Evolutionary conservation across 1,284 basidiomycete genomes (phyloP).

Genomic region (Trichosporon sp.): DNA sequence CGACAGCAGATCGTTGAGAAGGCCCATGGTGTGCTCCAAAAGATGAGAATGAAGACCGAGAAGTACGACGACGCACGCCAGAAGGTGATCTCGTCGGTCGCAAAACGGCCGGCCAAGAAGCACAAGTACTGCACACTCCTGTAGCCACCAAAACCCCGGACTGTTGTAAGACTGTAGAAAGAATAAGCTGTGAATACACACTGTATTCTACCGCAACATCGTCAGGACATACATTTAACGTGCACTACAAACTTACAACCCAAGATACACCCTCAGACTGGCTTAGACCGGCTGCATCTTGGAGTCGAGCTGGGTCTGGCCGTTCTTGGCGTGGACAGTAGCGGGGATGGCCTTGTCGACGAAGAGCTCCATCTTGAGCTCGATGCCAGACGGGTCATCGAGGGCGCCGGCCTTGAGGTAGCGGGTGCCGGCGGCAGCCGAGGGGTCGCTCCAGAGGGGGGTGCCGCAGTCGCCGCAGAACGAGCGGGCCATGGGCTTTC

Average conservation of each 20-base stretch:
- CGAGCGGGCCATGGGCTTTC: constrained; percentile 15
- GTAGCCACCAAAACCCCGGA: neutral
- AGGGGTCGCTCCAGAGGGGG: constrained; percentile 16
- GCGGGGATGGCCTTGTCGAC: neutral
- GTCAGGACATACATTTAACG: neutral
- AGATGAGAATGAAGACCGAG: neutral
- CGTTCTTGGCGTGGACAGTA: neutral
- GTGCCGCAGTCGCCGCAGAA: constrained; percentile 20
- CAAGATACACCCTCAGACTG: neutral
- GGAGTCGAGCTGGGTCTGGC: constrained; percentile 2
- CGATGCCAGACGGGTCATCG: neutral
- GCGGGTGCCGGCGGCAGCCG: neutral
- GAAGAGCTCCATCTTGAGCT: neutral
- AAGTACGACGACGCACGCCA: neutral
- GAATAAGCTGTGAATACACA: neutral
- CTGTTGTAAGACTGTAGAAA: neutral
- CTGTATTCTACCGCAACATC: neutral
- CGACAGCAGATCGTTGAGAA: neutral
- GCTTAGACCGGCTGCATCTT: neutral
- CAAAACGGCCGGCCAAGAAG: neutral
- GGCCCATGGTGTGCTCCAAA: neutral
- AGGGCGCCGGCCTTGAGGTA: constrained; percentile 13
- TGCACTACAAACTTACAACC: neutral
- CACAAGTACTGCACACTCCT: neutral
- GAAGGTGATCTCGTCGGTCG: neutral